A percentile compares a stretch with the other conserved stretches of the same genome.
These are phyloP conservation scores for Ogataea trehaloabstinens DNA, from an alignment of 805 yeast genomes.

Conservation along the genomic window DNA sequence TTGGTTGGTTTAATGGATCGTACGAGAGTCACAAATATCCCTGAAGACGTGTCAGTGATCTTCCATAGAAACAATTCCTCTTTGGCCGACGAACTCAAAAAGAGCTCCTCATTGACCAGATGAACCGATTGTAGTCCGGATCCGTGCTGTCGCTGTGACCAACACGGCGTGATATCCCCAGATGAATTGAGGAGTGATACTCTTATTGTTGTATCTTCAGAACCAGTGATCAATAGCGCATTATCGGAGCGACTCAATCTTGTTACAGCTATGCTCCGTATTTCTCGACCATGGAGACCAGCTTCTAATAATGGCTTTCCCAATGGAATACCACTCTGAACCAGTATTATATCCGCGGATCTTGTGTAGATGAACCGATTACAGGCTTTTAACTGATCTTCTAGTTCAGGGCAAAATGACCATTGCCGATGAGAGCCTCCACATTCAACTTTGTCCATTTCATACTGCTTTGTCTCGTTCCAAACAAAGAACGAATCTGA, in stretches of 20 bases:
- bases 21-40: constrained; percentile 41
- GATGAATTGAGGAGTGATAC: constrained; percentile 41
- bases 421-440: constrained; percentile 93
- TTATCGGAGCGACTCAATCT: constrained; percentile 28
- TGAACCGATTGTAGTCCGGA: constrained; percentile 82
- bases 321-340: constrained; percentile 26
- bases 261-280: constrained; percentile 65
- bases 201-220: constrained; percentile 83
- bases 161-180: constrained; percentile 46
- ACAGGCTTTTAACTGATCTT: constrained; percentile 17
- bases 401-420: constrained; percentile 42
- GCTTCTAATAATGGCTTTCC: constrained; percentile 36
- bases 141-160: constrained; percentile 77
- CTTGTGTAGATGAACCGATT: constrained; percentile 58
- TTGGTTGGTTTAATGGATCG: constrained; percentile 54
- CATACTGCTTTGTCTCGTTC: constrained; percentile 76
- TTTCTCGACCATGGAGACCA: constrained; percentile 92
- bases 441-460: constrained; percentile 67
- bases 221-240: constrained; percentile 64
- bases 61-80: constrained; percentile 89
- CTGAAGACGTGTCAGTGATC: constrained; percentile 31
- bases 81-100: constrained; percentile 69
- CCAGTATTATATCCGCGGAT: constrained; percentile 46
- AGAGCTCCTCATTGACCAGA: constrained; percentile 49
- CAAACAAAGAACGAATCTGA: constrained; percentile 75